Conservation (phyloP, 352 stramenopile species). For the Plasmopara muralis region DNA sequence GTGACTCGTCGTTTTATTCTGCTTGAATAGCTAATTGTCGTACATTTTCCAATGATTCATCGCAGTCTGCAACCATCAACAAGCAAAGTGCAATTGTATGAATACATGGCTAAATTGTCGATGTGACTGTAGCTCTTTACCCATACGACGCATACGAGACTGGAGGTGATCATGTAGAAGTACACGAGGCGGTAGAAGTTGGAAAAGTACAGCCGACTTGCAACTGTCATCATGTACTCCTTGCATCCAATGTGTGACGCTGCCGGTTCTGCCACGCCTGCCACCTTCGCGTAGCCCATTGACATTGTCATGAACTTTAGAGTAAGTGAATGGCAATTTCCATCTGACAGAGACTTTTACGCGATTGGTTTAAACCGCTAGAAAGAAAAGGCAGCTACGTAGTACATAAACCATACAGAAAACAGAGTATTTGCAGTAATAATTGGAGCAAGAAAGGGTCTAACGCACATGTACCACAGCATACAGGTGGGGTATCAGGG, state of each 20-base stretch:
- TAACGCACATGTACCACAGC: too few species aligned
- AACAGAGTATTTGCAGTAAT: too few species aligned
- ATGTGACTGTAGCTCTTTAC: conserved; percentile 19
- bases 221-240: conserved; percentile 69
- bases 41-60: conserved; percentile 75
- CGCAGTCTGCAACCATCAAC: conserved; percentile 34
- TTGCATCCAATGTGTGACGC: conserved; percentile 41
- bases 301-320: too few species aligned
- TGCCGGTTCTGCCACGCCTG: conserved; percentile 14
- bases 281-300: conserved; percentile 27
- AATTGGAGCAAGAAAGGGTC: too few species aligned
- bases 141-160: conserved; percentile 35
- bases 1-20: neutral
- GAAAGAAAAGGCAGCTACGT: too few species aligned
- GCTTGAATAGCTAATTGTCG: conserved; percentile 1
- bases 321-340: too few species aligned
- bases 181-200: conserved; percentile 57
- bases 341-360: too few species aligned
- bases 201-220: conserved; percentile 12
- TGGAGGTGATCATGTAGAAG: conserved; percentile 73
- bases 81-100: conserved; percentile 1
- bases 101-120: neutral
- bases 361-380: too few species aligned
- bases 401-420: too few species aligned
- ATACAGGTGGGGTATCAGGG: too few species aligned